Base-by-base conservation (phyloP, 352 stramenopile genomes). In the Pythium guiyangense region DNA sequence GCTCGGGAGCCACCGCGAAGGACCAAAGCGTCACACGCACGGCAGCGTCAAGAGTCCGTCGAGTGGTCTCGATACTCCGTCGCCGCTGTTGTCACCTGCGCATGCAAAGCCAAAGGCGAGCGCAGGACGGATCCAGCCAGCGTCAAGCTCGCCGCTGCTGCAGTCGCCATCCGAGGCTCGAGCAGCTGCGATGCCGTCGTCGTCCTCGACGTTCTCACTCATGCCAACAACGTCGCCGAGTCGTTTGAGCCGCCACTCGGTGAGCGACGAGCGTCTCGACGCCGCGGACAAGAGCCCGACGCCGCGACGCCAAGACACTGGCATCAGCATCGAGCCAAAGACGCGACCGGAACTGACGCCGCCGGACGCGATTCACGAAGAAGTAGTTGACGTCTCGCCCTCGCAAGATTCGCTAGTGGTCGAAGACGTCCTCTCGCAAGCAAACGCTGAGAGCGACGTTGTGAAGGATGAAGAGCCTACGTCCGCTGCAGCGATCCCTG, bases 201-300 rank as follows among this genome's bases (percentile, higher is more conserved):
- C 43, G n/a, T 57, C 50, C 17, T 42, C 44, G 6, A 39, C 34
- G 11, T 64, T 64, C 26, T 59, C 58, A 9, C 43, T 64, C 34
- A 58, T 59, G 58, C 11, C 25, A 44, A 48, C 27, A 17, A 26
- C 43, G 10, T 48, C 44, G 20, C 58, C 51, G 0, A 64, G 43
- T 40, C 53, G 53, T 20, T 37, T 55, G 26, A 64, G 26, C 25
- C 37, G 49, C 20, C 14, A 25, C 35, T 47, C 49, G 5, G 22
- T 46, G 18, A 44, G n/a, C 5, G n/a, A n/a, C 44, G 15, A 18
- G 27, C 39, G 35, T 31, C 2, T 40, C 35, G 25, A 4, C 14
- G 31, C 17, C 17, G 20, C 31, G n/a, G n/a, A 51, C 14, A 37
- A 26, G 20, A 18, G 6, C 11, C 14, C 34, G 25, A 29, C 25